Evolutionary conservation across 2,329 filamentous ascomycete genomes (phyloP), one percentile per base, ranked within the genome.

Genomic region (Lachnellula arida): DNA sequence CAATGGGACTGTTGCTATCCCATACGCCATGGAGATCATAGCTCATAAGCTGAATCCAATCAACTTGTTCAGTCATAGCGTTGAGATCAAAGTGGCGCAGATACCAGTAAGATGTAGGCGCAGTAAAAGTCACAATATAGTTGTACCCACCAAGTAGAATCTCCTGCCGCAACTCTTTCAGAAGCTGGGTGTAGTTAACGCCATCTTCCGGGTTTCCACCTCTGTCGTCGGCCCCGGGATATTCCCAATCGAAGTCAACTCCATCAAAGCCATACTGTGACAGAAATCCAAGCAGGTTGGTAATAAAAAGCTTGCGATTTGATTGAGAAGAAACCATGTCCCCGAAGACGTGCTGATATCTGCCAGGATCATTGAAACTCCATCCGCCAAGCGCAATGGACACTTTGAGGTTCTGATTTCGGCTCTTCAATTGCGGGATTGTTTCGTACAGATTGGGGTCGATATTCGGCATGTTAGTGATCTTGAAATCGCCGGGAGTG

Each of bases 161-260:
- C 17, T 48, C n/a, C 2, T 23, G 32, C 17, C 44, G 47, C 15
- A 61, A 19, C 2, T 55, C 51, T 8, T 55, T 47, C 4, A 70
- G 6, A 61, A 67, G 58, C 58, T 62, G 1, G 44, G 61, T 56
- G 37, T 68, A 72, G 54, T 75, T 72, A 0, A 55, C 59, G 42
- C 60, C 68, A 49, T 78, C 76, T 2, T 65, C 67, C 0, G 62
- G 37, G 0, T 53, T 55, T 0, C 77, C 77, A 2, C 67, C 65
- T 2, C 74, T 69, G 39, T 75, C 73, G 32, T 70, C 67, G 3
- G 75, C 73, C 0, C 51, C 63, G 0, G 67, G 69, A 43, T 73
- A 71, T 44, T 74, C 71, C 76, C 76, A 79, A 59, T 79, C 74
- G 17, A 79, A 63, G 53, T 79, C 75, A 3, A 77, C 65, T 1